Evolutionary conservation across 169 alveolate genomes (phyloP), one percentile per base, ranked within the genome.

Genomic region (Condylostoma magnum): DNA sequence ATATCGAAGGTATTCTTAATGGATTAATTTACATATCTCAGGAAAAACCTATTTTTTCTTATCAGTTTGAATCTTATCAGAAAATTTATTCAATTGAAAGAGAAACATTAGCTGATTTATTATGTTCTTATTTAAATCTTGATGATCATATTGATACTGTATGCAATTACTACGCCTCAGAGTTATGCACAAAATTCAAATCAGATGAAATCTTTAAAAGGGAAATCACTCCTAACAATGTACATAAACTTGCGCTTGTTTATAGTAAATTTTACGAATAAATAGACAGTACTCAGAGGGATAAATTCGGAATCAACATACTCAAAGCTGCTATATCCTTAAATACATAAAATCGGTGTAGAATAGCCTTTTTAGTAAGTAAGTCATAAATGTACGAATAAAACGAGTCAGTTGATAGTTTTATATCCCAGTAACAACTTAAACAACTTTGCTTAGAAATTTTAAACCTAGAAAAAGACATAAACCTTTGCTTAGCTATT

Each of bases 11-110:
- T 20, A 51, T 51, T 25, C 12, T 51, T 12, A 15, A n/a, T 25
- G 25, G 1, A 12, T n/a, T 51, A n/a, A 33, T 51, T n/a, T 12
- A 51, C n/a, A n/a, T 25, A 18, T 18, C 60, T 18, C n/a, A 51
- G 25, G 60, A 51, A 25, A 51, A 51, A 25, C 60, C 60, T 12
- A 51, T 51, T 51, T 51, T 51, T 25, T 20, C n/a, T 2, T 51
- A 51, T 25, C 60, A 51, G 25, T n/a, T 51, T 25, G 37, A 51
- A 22, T 51, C 60, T 51, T n/a, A n/a, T 25, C n/a, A 12, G 6
- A 25, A 51, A 22, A 15, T 51, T 15, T 18, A 18, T 10, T 18
- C 60, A n/a, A 1, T 25, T 10, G 25, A 51, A 22, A n/a, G 10
- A 10, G 37, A 51, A 51, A 25, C 25, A n/a, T 25, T 18, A 51